Evolutionary conservation across 2,329 filamentous ascomycete species (phyloP), one percentile per base, ranked within the genome.

Genomic region (Xylogone sp.): DNA sequence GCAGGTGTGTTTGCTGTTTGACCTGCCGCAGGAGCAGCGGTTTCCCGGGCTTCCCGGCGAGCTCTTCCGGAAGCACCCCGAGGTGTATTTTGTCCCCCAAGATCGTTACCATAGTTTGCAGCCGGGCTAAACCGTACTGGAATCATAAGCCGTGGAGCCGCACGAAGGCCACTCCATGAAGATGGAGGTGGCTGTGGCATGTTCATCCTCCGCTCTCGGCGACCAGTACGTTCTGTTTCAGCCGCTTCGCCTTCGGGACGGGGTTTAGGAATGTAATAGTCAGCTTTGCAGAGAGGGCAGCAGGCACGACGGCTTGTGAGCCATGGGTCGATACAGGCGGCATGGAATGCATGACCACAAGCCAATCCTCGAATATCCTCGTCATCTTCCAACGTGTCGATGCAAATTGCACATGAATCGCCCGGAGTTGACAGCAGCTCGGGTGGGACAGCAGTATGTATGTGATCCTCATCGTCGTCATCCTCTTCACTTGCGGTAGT

Each of bases 331-430:
- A 99, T 83, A 66, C 94, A 99, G 39, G 87, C 89, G 47, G 91
- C 92, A 68, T 99, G 94, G 81, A 97, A 99, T 49, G 93, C 92
- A 69, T 99, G 94, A n/a, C 94, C 94, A 65, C 94, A 99, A 3
- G 90, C 91, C 55, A 99, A 74, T 2, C 94, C 94, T 60, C 94
- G 89, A 46, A 99, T 86, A 66, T 99, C 93, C 62, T 97, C 94
- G 56, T 97, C 90, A 56, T 97, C 90, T 68, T 99, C 94, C 18
- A 99, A 81, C 0, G 82, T 87, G 65, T 99, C 94, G 58, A 99
- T 87, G 69, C 94, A 99, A 62, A 99, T 97, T 47, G 94, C 94
- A 70, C 94, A 99, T 2, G 90, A 88, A 66, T 99, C 94, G 43
- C 93, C 94, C 0, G 90, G 88, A 48, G 87, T 86, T 21, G 84